Conservation (phyloP, 768 basidiomycete species). For the Royoungia palumana region DNA sequence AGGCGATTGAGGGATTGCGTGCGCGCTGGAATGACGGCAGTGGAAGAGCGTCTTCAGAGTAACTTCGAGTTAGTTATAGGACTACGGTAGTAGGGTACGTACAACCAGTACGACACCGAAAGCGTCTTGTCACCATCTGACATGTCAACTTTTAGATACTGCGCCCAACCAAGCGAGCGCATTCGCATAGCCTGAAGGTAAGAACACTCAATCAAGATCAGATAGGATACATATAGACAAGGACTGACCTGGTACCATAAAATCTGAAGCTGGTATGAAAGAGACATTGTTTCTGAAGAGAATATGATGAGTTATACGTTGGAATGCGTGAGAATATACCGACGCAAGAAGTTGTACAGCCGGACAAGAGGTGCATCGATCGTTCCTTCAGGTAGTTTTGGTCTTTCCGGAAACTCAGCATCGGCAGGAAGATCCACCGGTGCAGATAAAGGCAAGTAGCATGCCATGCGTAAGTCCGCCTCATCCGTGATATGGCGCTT, state of each 20-base stretch:
- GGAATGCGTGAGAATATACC: slow-evolving; percentile 27
- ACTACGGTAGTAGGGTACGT: slow-evolving; percentile 25
- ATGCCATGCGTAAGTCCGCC: slow-evolving; percentile 63
- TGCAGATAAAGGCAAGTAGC: slow-evolving; percentile 52
- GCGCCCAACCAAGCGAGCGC: slow-evolving; percentile 83
- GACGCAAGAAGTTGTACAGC: slow-evolving; percentile 86
- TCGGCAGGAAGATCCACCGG: slow-evolving; percentile 41
- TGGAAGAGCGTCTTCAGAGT: slow-evolving; percentile 37
- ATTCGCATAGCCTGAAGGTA: slow-evolving; percentile 59
- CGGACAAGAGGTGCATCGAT: slow-evolving; percentile 84
- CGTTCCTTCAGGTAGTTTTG: slow-evolving; percentile 54
- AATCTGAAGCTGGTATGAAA: slow-evolving; percentile 91
- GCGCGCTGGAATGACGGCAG: slow-evolving; percentile 28
- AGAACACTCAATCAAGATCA: neutral
- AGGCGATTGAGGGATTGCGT: slow-evolving; percentile 28
- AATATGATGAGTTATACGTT: neutral
- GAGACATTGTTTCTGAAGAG: slow-evolving; percentile 76
- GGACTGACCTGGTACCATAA: slow-evolving; percentile 67
- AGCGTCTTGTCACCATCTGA: slow-evolving; percentile 64
- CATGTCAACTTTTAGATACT: slow-evolving; percentile 71
- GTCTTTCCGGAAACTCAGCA: slow-evolving; percentile 39
- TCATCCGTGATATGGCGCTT: slow-evolving; percentile 70
- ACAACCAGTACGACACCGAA: slow-evolving; percentile 88
- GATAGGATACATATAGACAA: neutral
- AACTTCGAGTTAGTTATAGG: neutral